Evolutionary conservation across 331 rosid species (phyloP).

Genomic region (Dryas integrifolia): DNA sequence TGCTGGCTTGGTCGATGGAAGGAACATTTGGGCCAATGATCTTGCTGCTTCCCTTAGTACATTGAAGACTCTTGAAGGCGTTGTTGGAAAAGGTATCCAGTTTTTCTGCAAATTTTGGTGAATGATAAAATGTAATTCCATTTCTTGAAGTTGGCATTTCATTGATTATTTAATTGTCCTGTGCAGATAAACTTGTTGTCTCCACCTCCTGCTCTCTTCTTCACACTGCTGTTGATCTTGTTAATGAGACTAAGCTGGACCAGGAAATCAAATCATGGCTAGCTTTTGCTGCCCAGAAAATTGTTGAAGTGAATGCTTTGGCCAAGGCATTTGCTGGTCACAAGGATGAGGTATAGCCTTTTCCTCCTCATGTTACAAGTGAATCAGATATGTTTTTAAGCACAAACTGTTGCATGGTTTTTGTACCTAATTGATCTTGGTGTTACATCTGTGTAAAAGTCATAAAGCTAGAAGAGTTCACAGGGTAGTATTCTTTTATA

Average conservation of each 20-base stretch:
- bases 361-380: conserved; percentile 1
- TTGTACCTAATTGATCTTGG: neutral
- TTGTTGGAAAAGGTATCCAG: conserved; percentile 78
- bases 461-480: neutral
- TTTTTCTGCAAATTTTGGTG: conserved; percentile 12
- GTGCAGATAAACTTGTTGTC: conserved; percentile 80
- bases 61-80: conserved; percentile 52
- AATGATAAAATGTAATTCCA: neutral
- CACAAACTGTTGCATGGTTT: neutral
- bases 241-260: conserved; percentile 88
- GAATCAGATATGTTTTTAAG: neutral
- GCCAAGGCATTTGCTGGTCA: conserved; percentile 74
- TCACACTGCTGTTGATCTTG: conserved; percentile 97
- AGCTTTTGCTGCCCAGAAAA: conserved; percentile 95
- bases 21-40: conserved; percentile 98
- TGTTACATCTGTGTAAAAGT: neutral
- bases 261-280: conserved; percentile 89
- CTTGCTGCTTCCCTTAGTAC: conserved; percentile 65
- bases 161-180: conserved; percentile 4
- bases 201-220: conserved; percentile 95
- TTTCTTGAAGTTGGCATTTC: conserved; percentile 1
- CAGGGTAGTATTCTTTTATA: neutral
- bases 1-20: conserved; percentile 98
- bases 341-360: conserved; percentile 66
- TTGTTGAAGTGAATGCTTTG: conserved; percentile 93